Percentiles rank a stretch among this genome's conserved stretches.
Evolutionary conservation across 2,329 filamentous ascomycete species (phyloP).

Genomic region (Fusarium protoensiforme): DNA sequence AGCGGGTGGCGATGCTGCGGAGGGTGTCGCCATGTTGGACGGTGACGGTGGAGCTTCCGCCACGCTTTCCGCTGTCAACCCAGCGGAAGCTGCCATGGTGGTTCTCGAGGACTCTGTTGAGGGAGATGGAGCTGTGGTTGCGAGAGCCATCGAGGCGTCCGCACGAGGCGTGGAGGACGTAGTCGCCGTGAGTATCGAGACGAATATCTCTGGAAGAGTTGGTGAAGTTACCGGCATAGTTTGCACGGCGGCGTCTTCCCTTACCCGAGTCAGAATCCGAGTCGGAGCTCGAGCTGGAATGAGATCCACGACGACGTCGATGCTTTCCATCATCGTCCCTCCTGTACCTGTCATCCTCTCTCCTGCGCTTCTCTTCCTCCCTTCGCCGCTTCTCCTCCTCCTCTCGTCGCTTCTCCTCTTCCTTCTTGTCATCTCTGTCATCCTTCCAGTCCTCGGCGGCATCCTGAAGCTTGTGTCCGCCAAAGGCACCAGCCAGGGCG

Average conservation of each 20-base stretch:
- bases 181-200: slow-evolving; percentile 49
- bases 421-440: slow-evolving; percentile 50
- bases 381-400: slow-evolving; percentile 30
- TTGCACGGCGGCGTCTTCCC: slow-evolving; percentile 22
- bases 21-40: slow-evolving; percentile 57
- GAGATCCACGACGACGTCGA: slow-evolving; percentile 19
- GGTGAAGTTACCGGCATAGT: slow-evolving; percentile 49
- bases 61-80: slow-evolving; percentile 37
- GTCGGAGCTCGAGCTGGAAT: slow-evolving; percentile 18
- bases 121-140: slow-evolving; percentile 48
- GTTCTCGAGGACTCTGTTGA: slow-evolving; percentile 50
- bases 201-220: slow-evolving; percentile 49
- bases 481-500: slow-evolving; percentile 53
- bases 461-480: slow-evolving; percentile 56
- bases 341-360: not conserved
- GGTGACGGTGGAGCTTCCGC: slow-evolving; percentile 43
- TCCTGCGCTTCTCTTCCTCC: not conserved
- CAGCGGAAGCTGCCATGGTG: slow-evolving; percentile 53
- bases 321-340: not conserved
- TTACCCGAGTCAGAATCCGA: not conserved
- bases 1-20: slow-evolving; percentile 49
- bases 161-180: slow-evolving; percentile 50
- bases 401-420: slow-evolving; percentile 42
- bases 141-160: slow-evolving; percentile 46
- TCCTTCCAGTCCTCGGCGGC: slow-evolving; percentile 53